These are phyloP conservation scores for Penicillium salamii DNA, from an alignment of 495 filamentous ascomycete genomes.

Conservation along the genomic window DNA sequence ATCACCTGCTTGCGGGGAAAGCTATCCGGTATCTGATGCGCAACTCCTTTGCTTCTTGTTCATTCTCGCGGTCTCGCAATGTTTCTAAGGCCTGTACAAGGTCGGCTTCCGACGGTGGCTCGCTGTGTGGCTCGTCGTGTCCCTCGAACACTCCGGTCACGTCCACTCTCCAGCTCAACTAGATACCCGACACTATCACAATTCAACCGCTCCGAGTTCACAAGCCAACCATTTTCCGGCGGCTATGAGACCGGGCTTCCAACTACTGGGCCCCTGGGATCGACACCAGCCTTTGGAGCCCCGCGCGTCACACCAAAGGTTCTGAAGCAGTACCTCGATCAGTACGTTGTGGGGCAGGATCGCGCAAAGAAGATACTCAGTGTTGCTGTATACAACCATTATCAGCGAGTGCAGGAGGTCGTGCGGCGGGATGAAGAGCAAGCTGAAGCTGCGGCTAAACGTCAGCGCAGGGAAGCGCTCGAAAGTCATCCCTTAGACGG, in stretches of 20 bases:
- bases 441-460: constrained; percentile 56
- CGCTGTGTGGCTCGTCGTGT: constrained; percentile 16
- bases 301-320: constrained; percentile 74
- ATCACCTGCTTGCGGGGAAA: constrained; percentile 27
- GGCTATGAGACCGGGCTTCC: constrained; percentile 71
- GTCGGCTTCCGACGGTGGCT: constrained; percentile 14
- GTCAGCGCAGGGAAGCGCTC: constrained; percentile 46
- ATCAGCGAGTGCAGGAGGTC: constrained; percentile 79
- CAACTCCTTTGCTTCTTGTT: not conserved
- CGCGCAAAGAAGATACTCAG: constrained; percentile 94
- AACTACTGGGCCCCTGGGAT: constrained; percentile 55
- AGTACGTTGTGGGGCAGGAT: constrained; percentile 95
- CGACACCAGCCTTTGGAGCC: constrained; percentile 59
- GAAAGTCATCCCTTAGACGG: constrained; percentile 56
- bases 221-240: constrained; percentile 63
- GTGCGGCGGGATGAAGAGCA: constrained; percentile 74
- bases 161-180: constrained; percentile 27
- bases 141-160: constrained; percentile 4
- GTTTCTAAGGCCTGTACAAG: constrained; percentile 21
- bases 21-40: constrained; percentile 24
- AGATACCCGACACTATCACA: constrained; percentile 46
- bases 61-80: constrained; percentile 8
- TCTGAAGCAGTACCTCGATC: constrained; percentile 88
- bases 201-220: constrained; percentile 62
- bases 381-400: constrained; percentile 95